Base-by-base conservation (phyloP, 2,329 filamentous ascomycete genomes). In the Dendryphion nanum region DNA sequence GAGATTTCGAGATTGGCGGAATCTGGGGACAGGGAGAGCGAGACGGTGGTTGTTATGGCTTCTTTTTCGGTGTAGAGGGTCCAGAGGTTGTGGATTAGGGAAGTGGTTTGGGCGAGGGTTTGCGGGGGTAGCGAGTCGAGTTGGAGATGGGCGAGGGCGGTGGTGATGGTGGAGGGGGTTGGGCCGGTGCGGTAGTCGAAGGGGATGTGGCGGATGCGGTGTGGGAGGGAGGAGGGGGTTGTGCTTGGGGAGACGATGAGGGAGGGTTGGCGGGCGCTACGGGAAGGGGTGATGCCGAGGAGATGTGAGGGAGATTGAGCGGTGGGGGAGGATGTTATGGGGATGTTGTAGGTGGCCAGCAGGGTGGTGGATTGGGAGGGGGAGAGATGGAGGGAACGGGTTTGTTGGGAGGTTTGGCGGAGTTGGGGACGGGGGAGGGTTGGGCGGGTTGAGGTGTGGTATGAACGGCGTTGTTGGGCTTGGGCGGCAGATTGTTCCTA, bases 271-370 rank as follows among this genome's bases (percentile, higher is more conserved):
- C 78, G 70, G 13, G 74, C 70, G 10, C 75, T 73, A 34, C 86
- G 77, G 59, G 87, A 82, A 33, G 89, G 71, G 4, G 78, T 78
- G 37, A 90, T 72, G 24, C 78, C 79, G 8, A 89, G 55, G 31
- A 80, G 76, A 41, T 74, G 71, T 55, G 38, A 69, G 14, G 55
- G 48, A 13, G 41, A 34, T 31, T 50, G 36, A 53, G 30, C 66
- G 2, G 17, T 2, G 48, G 30, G 64, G 53, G 35, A 73, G 64
- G 40, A 67, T 53, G 45, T 66, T 21, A 76, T 68, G 18, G 69
- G 60, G 38, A 83, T 67, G 6, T 70, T 69, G 42, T 71, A 71
- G 36, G 72, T 54, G 35, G 72, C 71, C 5, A 87, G 72, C 18
- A 86, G 68, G 20, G 77, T 68, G 18, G 78, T 67, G 4, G 78